Evolutionary conservation across 192 early-diverging fungal species (phyloP).

Genomic region (Rhizophagus sp.): DNA sequence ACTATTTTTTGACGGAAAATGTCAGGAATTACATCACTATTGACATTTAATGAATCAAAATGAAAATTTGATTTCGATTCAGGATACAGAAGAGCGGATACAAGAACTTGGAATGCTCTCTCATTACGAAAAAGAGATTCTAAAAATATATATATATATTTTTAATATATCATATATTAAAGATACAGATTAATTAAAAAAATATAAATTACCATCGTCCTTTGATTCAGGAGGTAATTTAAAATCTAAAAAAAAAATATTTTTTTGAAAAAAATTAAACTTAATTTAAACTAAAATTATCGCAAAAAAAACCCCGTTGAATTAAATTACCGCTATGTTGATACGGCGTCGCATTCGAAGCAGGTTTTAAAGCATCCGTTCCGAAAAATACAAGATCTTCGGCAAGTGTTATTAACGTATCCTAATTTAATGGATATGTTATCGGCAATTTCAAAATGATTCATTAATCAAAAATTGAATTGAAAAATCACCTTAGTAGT

Average conservation of each 20-base stretch:
- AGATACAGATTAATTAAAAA: neutral
- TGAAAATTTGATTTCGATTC: slow-evolving; percentile 7
- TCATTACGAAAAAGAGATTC: slow-evolving; percentile 52
- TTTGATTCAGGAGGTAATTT: slow-evolving; percentile 41
- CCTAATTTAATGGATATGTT: slow-evolving; percentile 31
- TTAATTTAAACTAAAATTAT: neutral
- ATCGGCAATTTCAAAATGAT: neutral
- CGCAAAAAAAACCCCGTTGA: neutral
- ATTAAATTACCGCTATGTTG: slow-evolving; percentile 53
- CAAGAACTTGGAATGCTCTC: slow-evolving; percentile 50
- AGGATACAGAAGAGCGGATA: slow-evolving; percentile 45
- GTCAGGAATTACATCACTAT: slow-evolving; percentile 30
- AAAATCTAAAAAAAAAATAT: slow-evolving; percentile 42
- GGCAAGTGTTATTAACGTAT: slow-evolving; percentile 44
- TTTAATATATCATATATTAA: neutral
- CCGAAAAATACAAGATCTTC: slow-evolving; percentile 54
- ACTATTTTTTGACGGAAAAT: slow-evolving; percentile 39
- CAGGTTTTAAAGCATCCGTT: slow-evolving; percentile 40
- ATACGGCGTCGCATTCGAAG: slow-evolving; percentile 50
- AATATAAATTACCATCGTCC: slow-evolving; percentile 39
- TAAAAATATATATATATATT: neutral
- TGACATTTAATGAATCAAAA: neutral
- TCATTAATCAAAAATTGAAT: neutral
- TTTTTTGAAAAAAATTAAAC: neutral
- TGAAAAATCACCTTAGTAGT: slow-evolving; percentile 42